Base-by-base conservation (phyloP, 768 basidiomycete genomes). In the Macrolepiota fuliginosa region DNA sequence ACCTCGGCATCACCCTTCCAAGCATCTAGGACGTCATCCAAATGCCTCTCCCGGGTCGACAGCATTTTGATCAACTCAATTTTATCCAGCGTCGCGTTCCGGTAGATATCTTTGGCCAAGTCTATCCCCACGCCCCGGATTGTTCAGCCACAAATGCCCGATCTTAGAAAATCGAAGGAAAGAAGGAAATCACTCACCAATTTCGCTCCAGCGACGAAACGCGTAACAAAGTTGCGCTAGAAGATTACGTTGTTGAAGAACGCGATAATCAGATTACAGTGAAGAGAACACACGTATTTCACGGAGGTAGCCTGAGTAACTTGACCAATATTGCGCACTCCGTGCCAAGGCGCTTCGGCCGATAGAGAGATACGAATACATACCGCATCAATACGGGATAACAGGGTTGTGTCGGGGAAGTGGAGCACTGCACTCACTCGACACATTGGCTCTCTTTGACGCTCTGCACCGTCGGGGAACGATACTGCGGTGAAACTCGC, bases 311-410 rank as follows among this genome's bases (percentile, higher is more conserved):
- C 91, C 91, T 2, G 91, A 92, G 71, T 91, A 92, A 60, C 89
- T 91, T 3, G 91, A 91, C 91, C 91, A 92, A 67, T 87, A 88
- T 67, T 92, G 91, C 7, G 90, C 84, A 68, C 91, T 92, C 53
- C 90, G 78, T 15, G 90, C 85, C 10, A 92, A 73, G 12, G 91
- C 88, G 58, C 90, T 92, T 65, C 13, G 55, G 46, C n/a, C 11
- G 29, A 58, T 22, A 19, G 40, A 19, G 40, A n/a, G 35, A n/a
- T 40, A 58, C 51, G 50, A 46, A 19, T 10, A 46, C 35, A 56
- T 40, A 59, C 19, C 29, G 29, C 10, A 19, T 56, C 15, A 19
- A 56, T 29, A 12, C 15, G 45, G 61, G 27, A 24, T 13, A 47
- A 6, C n/a, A 42, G 24, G n/a, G 7, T 51, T 32, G 15, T 15